Evolutionary conservation across 2,329 filamentous ascomycete genomes (phyloP).

Genomic region (Colletotrichum horii): DNA sequence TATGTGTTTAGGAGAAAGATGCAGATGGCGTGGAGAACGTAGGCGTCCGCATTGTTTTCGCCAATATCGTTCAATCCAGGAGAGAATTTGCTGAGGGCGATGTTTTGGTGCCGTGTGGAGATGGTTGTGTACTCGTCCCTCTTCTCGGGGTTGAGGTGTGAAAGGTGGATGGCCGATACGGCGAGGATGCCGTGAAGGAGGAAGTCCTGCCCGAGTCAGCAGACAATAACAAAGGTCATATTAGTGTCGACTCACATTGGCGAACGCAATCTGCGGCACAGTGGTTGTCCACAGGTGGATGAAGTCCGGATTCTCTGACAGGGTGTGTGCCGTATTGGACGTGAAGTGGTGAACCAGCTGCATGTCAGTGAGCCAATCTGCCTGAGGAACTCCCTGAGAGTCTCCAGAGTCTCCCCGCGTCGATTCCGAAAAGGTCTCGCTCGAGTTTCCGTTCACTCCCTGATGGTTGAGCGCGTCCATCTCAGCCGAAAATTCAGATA

Average conservation of each 20-base stretch:
- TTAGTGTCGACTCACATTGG: not conserved
- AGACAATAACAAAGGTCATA: too few relatives aligned
- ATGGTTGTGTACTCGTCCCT: conserved; percentile 14
- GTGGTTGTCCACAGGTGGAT: conserved; percentile 14
- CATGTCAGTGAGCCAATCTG: conserved; percentile 13
- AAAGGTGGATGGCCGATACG: conserved; percentile 21
- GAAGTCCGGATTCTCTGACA: conserved; percentile 15
- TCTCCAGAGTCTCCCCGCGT: not conserved
- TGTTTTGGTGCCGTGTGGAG: conserved; percentile 22
- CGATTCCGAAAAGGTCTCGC: not conserved
- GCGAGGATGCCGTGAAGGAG: conserved; percentile 26
- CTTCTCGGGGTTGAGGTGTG: conserved; percentile 19
- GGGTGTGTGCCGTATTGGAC: conserved; percentile 1
- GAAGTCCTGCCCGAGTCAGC: conserved; percentile 17
- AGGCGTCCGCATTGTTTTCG: conserved; percentile 23
- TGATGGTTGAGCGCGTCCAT: conserved; percentile 1
- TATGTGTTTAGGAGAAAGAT: conserved; percentile 25
- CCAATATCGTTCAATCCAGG: conserved; percentile 20
- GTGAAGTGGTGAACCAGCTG: conserved; percentile 14
- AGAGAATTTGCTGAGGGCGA: conserved; percentile 21
- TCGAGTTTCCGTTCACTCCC: not conserved
- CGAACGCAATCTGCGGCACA: conserved; percentile 7
- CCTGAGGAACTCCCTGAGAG: not conserved
- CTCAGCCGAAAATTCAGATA: conserved; percentile 9
- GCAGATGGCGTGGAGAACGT: conserved; percentile 24